A percentile compares a stretch with the other conserved stretches of the same genome.
phyloP scores from a whole-genome alignment of 306 rosid genomes.

The Sicyos edulis region DNA sequence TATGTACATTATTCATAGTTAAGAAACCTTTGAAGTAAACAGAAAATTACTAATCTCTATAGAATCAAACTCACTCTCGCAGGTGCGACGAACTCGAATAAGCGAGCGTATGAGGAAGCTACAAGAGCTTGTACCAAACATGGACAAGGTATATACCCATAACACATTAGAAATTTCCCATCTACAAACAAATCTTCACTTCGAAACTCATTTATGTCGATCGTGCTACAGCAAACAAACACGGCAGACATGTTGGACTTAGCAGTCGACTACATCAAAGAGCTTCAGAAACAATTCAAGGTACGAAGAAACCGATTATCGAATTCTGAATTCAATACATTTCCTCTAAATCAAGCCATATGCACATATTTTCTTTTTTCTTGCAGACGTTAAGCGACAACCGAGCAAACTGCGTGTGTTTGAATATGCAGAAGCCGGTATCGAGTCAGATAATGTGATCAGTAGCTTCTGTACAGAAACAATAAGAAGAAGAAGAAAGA shows the following conservation, averaged over 20 bases:
- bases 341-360: background rate
- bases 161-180: background rate
- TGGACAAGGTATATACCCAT: conserved; percentile 71
- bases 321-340: background rate
- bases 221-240: conserved; percentile 83
- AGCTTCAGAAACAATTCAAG: conserved; percentile 87
- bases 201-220: conserved; percentile 9
- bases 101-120: conserved; percentile 47
- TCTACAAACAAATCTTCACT: background rate
- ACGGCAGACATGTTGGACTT: conserved; percentile 97
- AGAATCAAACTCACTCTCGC: background rate
- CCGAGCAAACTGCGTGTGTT: conserved; percentile 72
- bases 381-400: conserved; percentile 62
- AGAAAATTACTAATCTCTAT: background rate
- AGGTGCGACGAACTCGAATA: conserved; percentile 89
- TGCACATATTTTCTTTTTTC: background rate
- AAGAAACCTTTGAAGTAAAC: background rate
- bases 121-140: conserved; percentile 72
- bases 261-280: conserved; percentile 84
- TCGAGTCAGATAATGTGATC: conserved; percentile 44
- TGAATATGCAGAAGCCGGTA: conserved; percentile 41
- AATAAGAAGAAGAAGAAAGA: background rate
- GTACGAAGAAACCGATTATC: conserved; percentile 28
- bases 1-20: background rate
- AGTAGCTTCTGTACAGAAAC: conserved; percentile 24